Evolutionary conservation across 106 monocot genomes (phyloP), one percentile per base, ranked within the genome.

Genomic region (Hemerocallis citrina): DNA sequence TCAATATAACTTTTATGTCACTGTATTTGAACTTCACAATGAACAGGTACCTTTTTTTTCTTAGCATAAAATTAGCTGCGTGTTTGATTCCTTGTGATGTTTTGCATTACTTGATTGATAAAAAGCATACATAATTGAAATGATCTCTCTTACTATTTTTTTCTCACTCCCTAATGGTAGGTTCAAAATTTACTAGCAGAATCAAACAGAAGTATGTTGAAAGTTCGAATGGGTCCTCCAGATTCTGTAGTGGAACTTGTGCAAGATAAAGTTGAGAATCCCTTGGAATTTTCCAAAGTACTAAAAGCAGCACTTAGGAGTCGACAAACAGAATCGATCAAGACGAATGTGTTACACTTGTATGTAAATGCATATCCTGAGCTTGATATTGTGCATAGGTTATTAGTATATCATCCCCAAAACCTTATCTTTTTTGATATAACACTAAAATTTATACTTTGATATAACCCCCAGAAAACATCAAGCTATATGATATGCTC

Each of bases 21-120:
- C 92, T 66, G 79, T 59, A 43, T 81, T 88, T 75, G 88, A 92
- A 72, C 81, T 98, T 42, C 81, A 92, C 70, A 98, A 98, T 58
- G 96, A 98, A 19, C 81, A 91, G 91, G 96, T 98, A 67, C 52
- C 34, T 65, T 11, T 6, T 4, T 21, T 38, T 51, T 34, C 1
- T n/a, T n/a, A n/a, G n/a, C n/a, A n/a, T n/a, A n/a, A n/a, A 16
- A 27, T 27, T 50, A 4, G 11, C 24, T n/a, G n/a, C 27, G 5
- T 9, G 28, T 10, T n/a, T 10, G 13, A 50, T 23, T 50, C 24
- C 20, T 3, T 45, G 3, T 45, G 3, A 45, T 17, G 17, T 55
- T 49, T 32, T 54, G 8, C 15, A 1, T 19, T 19, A 4, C 42
- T 19, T 17, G 19, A 7, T 35, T 8, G 4, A 17, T 28, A 52